phyloP scores from a whole-genome alignment of 1,139 yeast species.

The Saccharomyces uvarum region DNA sequence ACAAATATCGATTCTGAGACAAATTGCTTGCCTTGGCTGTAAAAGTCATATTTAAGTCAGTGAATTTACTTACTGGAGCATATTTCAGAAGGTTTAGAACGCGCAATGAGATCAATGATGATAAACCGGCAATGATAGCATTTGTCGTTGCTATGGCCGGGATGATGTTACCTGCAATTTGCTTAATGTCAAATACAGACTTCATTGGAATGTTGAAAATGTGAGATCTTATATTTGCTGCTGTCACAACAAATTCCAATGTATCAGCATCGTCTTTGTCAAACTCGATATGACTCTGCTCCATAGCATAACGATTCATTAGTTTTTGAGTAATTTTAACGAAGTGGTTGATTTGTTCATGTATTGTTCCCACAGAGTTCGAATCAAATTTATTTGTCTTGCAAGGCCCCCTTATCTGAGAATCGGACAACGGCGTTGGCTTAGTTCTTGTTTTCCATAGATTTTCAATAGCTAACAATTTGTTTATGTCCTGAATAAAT shows the following conservation, averaged over 20 bases:
- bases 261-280: conserved; percentile 96
- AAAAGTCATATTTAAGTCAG: conserved; percentile 45
- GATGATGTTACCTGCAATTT: conserved; percentile 94
- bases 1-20: conserved; percentile 45
- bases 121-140: conserved; percentile 87
- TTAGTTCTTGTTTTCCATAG: conserved; percentile 67
- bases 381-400: conserved; percentile 13
- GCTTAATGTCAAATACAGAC: conserved; percentile 79
- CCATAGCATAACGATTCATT: conserved; percentile 42
- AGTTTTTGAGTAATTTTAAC: conserved; percentile 43
- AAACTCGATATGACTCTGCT: conserved; percentile 47
- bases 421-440: conserved; percentile 52
- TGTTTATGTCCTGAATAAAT: conserved; percentile 64
- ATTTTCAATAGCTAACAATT: conserved; percentile 62
- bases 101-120: conserved; percentile 63
- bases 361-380: conserved; percentile 45
- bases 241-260: conserved; percentile 75
- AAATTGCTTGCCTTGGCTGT: conserved; percentile 58
- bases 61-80: conserved; percentile 17
- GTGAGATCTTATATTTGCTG: conserved; percentile 73
- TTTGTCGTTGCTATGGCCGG: conserved; percentile 98
- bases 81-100: conserved; percentile 35
- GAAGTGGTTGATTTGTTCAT: conserved; percentile 60
- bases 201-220: conserved; percentile 67
- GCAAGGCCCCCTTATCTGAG: conserved; percentile 11